phyloP scores from a whole-genome alignment of 768 basidiomycete genomes.

The Russula abietina region DNA sequence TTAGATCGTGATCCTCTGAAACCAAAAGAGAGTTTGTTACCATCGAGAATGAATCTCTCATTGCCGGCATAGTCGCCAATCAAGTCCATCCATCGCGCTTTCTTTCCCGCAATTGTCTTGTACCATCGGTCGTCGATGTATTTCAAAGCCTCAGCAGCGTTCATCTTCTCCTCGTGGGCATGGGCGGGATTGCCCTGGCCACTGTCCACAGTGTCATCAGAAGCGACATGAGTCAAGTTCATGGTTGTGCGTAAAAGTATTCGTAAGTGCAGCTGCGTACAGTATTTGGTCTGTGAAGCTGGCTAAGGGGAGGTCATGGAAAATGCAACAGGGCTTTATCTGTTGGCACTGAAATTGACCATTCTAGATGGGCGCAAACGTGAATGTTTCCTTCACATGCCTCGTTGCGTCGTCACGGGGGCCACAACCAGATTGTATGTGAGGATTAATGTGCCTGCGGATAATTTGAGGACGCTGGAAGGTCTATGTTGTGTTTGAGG shows the following conservation, averaged over 20 bases:
- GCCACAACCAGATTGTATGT: neutral
- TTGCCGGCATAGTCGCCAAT: constrained; percentile 64
- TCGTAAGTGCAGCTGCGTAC: neutral
- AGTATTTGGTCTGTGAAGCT: neutral
- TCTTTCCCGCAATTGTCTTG: constrained; percentile 30
- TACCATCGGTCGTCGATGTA: constrained; percentile 39
- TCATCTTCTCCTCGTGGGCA: neutral
- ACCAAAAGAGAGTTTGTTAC: constrained; percentile 30
- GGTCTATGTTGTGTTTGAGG: neutral
- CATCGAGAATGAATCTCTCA: constrained; percentile 62
- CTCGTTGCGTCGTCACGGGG: constrained; percentile 1
- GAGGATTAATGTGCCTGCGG: neutral
- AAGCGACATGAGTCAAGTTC: neutral
- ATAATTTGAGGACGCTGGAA: neutral
- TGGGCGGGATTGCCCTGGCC: neutral
- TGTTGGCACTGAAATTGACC: neutral
- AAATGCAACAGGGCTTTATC: neutral
- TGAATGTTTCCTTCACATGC: neutral
- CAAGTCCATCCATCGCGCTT: constrained; percentile 59
- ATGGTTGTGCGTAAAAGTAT: neutral
- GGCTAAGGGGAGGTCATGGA: too few species aligned
- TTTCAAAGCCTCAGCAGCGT: constrained; percentile 27
- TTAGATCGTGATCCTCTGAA: neutral
- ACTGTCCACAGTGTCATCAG: neutral
- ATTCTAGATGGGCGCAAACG: neutral